phyloP scores from a whole-genome alignment of 1,284 basidiomycete species.

The Sparassis latifolia region DNA sequence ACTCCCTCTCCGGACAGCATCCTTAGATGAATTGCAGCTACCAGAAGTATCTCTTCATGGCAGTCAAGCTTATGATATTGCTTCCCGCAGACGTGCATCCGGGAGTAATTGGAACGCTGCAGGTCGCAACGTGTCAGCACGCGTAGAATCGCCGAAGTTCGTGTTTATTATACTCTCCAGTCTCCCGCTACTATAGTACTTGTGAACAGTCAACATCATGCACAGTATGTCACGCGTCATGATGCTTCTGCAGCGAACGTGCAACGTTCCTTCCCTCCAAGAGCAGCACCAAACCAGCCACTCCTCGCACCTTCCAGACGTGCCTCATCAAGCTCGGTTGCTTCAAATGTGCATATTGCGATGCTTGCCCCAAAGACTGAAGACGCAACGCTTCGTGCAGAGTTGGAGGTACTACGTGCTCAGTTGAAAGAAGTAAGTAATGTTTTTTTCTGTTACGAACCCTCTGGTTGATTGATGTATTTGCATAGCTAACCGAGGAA shows the following conservation, averaged over 20 bases:
- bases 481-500: constrained; percentile 40
- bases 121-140: neutral
- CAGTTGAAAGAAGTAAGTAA: constrained; percentile 4
- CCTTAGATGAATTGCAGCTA: constrained; percentile 20
- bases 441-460: neutral
- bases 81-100: neutral
- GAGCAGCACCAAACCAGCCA: no score
- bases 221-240: neutral
- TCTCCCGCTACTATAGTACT: neutral
- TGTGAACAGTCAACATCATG: neutral
- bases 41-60: constrained; percentile 35
- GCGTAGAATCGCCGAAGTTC: neutral
- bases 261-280: no score
- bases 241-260: no score
- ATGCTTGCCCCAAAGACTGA: neutral
- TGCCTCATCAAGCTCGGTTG: no score
- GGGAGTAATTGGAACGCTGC: neutral
- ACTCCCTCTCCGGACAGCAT: constrained; percentile 3
- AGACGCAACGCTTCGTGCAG: constrained; percentile 1
- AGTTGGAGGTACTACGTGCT: constrained; percentile 4
- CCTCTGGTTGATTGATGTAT: neutral
- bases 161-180: neutral
- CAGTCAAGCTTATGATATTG: constrained; percentile 8
- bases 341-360: no score
- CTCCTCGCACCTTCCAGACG: no score